Percentiles rank a stretch among this genome's conserved stretches.
Conservation (phyloP, 208 protist species). For the Wallacemonas sp. region DNA sequence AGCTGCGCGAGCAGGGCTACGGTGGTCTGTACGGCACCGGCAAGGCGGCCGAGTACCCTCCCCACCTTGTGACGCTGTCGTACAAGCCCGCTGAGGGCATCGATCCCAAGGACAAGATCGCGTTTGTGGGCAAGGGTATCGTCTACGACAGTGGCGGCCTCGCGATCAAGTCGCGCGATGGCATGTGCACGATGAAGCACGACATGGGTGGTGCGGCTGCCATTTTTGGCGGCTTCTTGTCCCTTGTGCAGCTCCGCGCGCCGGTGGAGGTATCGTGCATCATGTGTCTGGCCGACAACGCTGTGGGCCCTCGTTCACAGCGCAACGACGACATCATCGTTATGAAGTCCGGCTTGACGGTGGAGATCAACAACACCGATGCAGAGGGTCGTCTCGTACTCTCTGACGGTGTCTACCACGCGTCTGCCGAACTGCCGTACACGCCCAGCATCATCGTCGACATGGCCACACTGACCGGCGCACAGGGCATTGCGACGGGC, state of each 20-base stretch:
- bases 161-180: constrained; percentile 63
- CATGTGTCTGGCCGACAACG: constrained; percentile 91
- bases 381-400: constrained; percentile 92
- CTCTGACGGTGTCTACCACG: constrained; percentile 89
- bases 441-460: constrained; percentile 84
- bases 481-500: constrained; percentile 85
- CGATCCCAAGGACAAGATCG: constrained; percentile 52
- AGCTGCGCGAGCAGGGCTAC: constrained; percentile 81
- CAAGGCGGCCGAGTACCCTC: constrained; percentile 84
- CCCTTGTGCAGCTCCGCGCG: constrained; percentile 37
- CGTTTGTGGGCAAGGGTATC: constrained; percentile 92
- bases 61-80: constrained; percentile 74
- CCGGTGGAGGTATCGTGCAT: constrained; percentile 48
- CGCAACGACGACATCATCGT: constrained; percentile 88
- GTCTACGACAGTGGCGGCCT: constrained; percentile 93
- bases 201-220: constrained; percentile 91
- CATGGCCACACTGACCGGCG: constrained; percentile 92
- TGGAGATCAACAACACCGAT: constrained; percentile 94
- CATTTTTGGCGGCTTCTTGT: constrained; percentile 79
- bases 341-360: constrained; percentile 84
- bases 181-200: constrained; percentile 91
- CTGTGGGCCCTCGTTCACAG: constrained; percentile 67
- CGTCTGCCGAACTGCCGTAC: constrained; percentile 65
- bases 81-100: constrained; percentile 62
- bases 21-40: constrained; percentile 80